Evolutionary conservation across 805 yeast genomes (phyloP).

Genomic region (Grigorovia transvaalensis): DNA sequence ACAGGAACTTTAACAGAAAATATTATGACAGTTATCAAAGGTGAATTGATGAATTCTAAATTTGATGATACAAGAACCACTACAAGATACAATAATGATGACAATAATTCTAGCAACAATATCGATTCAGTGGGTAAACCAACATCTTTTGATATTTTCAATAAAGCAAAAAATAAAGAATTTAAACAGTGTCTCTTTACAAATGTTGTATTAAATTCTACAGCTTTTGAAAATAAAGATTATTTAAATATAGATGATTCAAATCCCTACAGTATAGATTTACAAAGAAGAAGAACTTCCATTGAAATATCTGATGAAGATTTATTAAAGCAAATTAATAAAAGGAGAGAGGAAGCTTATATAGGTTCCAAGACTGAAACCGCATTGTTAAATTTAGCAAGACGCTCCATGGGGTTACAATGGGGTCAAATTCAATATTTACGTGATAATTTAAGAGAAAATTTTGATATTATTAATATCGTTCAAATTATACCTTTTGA

Average conservation of each 20-base stretch:
- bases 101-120: slow-evolving; percentile 12
- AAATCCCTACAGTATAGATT: slow-evolving; percentile 1
- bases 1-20: slow-evolving; percentile 95
- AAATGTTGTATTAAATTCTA: slow-evolving; percentile 69
- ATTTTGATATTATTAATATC: slow-evolving; percentile 31
- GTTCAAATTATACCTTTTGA: slow-evolving; percentile 83
- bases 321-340: slow-evolving; percentile 7
- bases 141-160: slow-evolving; percentile 4
- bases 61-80: slow-evolving; percentile 36
- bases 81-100: not conserved
- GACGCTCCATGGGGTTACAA: slow-evolving; percentile 39
- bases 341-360: slow-evolving; percentile 42
- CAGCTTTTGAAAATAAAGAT: slow-evolving; percentile 73
- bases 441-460: slow-evolving; percentile 27
- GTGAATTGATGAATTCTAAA: slow-evolving; percentile 48
- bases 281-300: not conserved
- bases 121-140: slow-evolving; percentile 1
- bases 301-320: slow-evolving; percentile 8
- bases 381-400: slow-evolving; percentile 66
- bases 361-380: slow-evolving; percentile 93
- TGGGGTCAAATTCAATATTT: slow-evolving; percentile 34
- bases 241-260: slow-evolving; percentile 1
- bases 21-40: slow-evolving; percentile 80
- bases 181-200: slow-evolving; percentile 29
- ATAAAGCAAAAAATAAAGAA: slow-evolving; percentile 7